phyloP scores from a whole-genome alignment of 1,139 yeast genomes.

The Wickerhamomyces sp. region DNA sequence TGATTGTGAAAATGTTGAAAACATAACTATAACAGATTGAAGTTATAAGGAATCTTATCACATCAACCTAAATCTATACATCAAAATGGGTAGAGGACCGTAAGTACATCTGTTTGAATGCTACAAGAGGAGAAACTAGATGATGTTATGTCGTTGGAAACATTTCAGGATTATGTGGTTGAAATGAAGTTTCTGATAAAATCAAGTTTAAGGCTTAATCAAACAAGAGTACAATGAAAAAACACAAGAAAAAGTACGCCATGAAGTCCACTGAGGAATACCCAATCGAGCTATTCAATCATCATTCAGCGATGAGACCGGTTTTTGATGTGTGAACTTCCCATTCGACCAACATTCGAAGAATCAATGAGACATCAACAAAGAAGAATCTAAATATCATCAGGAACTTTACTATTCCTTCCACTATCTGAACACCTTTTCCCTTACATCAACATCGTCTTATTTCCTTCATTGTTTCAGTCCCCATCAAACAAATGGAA shows the following conservation, averaged over 20 bases:
- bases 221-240: too few relatives aligned
- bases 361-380: too few relatives aligned
- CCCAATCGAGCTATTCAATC: background rate
- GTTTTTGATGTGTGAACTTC: too few relatives aligned
- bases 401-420: too few relatives aligned
- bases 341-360: too few relatives aligned
- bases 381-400: too few relatives aligned
- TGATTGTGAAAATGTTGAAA: conserved; percentile 8
- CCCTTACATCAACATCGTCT: too few relatives aligned
- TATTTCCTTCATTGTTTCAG: too few relatives aligned
- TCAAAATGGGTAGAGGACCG: conserved; percentile 81
- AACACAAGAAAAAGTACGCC: too few relatives aligned
- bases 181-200: background rate
- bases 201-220: background rate
- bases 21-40: conserved; percentile 51
- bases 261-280: background rate
- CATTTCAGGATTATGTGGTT: background rate
- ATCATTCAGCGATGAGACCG: background rate
- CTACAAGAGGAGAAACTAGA: background rate
- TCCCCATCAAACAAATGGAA: too few relatives aligned
- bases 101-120: conserved; percentile 36
- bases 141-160: background rate
- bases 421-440: too few relatives aligned
- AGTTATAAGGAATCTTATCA: conserved; percentile 28
- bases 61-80: conserved; percentile 1